Evolutionary conservation across 1,284 basidiomycete genomes (phyloP), one percentile per base, ranked within the genome.

Genomic region (Ceraceosorus guamensis): DNA sequence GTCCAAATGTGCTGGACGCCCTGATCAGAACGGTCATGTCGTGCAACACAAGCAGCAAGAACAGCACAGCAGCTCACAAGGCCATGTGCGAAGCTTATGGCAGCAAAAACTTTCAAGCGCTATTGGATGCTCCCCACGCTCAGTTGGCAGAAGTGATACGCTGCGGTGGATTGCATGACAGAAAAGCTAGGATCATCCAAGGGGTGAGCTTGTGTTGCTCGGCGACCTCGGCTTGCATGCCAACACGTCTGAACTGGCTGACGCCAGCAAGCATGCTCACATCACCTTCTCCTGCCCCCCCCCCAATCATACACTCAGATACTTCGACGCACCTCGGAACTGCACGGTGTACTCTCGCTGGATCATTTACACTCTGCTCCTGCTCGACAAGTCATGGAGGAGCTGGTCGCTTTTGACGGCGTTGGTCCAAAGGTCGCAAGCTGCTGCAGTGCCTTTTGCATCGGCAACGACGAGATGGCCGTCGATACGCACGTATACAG

Each of bases 371-470:
- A 80, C 54, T 31, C 66, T 46, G 59, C 77, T 43, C 65, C 81
- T 1, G 82, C 87, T 68, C 82, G 83, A 39, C 80, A 82, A 35
- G 83, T 84, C 24, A 88, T 87, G 85, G 77, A 80, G 59, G 84
- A 69, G 55, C 56, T 70, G 41, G 61, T 70, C 10, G 30, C 46
- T 10, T 67, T 70, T 59, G 63, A 66, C 50, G 85, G 86, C 0
- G 85, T 89, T 3, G 87, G 87, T 0, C 84, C 85, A 1, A 89
- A 89, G 77, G 88, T 87, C 0, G 86, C 86, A 0, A 83, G 83
- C 5, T 89, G 87, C 67, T 87, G 88, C 0, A 74, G 87, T 13
- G 79, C 88, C n/a, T 88, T 89, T 72, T 87, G 85, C 68, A 79
- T 89, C 18, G 84, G 83, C 0, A 78, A 86, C 13, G 81, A 85